Evolutionary conservation across 2,329 filamentous ascomycete species (phyloP).

Genomic region (Epichloe aotearoae): DNA sequence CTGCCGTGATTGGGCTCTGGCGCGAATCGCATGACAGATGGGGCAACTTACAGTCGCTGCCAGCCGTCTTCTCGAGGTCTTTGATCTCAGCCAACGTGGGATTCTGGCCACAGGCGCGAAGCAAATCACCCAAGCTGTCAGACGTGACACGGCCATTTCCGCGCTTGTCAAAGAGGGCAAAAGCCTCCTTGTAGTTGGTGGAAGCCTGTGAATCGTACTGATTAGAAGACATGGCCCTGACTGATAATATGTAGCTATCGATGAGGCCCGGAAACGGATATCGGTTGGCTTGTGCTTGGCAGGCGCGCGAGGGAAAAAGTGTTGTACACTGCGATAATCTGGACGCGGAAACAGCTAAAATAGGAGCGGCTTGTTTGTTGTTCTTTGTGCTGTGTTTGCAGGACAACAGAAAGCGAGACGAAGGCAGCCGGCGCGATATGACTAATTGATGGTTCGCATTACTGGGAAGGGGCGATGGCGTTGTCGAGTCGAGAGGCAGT

Average conservation of each 20-base stretch:
- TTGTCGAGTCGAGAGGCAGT: background rate
- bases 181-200: conserved; percentile 99
- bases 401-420: background rate
- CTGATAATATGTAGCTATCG: background rate
- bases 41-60: conserved; percentile 68
- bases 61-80: conserved; percentile 82
- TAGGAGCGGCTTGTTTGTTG: background rate
- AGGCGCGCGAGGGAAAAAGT: background rate
- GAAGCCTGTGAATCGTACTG: conserved; percentile 47
- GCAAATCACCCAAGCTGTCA: conserved; percentile 79
- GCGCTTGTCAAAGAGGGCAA: conserved; percentile 98
- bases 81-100: conserved; percentile 86
- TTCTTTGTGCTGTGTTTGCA: background rate
- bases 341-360: background rate
- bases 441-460: background rate
- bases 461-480: background rate
- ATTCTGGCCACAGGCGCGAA: conserved; percentile 96
- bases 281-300: background rate
- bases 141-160: conserved; percentile 84
- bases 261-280: background rate
- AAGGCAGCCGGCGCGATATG: background rate
- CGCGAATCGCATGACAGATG: background rate
- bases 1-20: background rate
- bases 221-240: conserved; percentile 34
- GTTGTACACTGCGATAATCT: background rate